A percentile compares a stretch with the other conserved stretches of the same genome.
These are phyloP conservation scores for Lactarius quietus DNA, from an alignment of 768 basidiomycete species.

Conservation along the genomic window DNA sequence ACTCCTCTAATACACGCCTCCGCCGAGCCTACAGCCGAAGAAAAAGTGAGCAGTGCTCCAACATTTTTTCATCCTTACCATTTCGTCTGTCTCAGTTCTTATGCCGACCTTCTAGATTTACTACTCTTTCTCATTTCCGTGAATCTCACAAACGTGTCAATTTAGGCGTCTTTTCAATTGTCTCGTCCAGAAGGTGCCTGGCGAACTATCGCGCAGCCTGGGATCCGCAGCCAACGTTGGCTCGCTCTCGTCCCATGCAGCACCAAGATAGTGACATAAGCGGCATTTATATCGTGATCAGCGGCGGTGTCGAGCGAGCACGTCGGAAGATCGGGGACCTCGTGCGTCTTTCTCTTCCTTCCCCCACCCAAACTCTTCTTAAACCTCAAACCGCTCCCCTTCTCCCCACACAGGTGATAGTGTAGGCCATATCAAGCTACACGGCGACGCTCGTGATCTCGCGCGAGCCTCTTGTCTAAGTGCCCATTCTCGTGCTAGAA, in stretches of 20 bases:
- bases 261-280: conserved; percentile 92
- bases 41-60: conserved; percentile 62
- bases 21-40: conserved; percentile 85
- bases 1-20: conserved; percentile 94
- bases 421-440: conserved; percentile 86
- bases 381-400: background rate
- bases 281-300: conserved; percentile 96
- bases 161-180: conserved; percentile 92
- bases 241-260: conserved; percentile 93
- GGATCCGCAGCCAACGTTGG: conserved; percentile 99
- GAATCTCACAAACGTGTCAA: background rate
- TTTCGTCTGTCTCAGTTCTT: background rate
- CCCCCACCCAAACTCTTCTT: background rate
- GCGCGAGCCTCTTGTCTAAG: conserved; percentile 92
- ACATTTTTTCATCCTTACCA: background rate
- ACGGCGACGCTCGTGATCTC: conserved; percentile 75
- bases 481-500: conserved; percentile 95
- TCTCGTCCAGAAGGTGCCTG: conserved; percentile 96
- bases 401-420: conserved; percentile 75
- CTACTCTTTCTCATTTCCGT: background rate
- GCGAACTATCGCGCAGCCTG: conserved; percentile 96
- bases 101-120: too few relatives aligned
- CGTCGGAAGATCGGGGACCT: conserved; percentile 94
- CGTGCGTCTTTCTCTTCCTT: conserved; percentile 50
- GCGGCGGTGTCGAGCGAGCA: conserved; percentile 95